Evolutionary conservation across 441 rosid genomes (phyloP), one percentile per base, ranked within the genome.

Genomic region (Dalechampia spathulata): DNA sequence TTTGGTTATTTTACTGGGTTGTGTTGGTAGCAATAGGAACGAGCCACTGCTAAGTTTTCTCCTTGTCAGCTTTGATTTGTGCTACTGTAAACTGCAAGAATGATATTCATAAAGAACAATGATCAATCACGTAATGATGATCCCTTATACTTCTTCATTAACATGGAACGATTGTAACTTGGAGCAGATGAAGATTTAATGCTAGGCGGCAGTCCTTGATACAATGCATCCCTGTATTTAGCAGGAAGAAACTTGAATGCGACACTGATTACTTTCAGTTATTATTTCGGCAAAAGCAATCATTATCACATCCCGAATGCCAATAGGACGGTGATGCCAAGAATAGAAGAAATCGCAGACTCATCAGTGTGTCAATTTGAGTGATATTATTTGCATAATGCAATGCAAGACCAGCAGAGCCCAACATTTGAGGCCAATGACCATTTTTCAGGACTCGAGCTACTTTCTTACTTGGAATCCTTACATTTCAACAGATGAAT

Each of bases 31-130:
- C 94, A 63, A 94, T 78, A 22, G 96, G 99, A 68, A 90, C 96
- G 53, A 94, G 92, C 99, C 96, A 87, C 65, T 81, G 90, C 66
- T 84, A 70, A 22, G 96, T 87, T 69, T 80, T 79, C 75, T 87
- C 99, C 96, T 90, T 94, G 77, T 94, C 92, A 7, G 81, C 87
- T 76, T 86, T 94, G 60, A 94, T 94, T 67, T 87, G 91, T 26
- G 77, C 50, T 47, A 87, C 78, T 20, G 90, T 76, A 28, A 86
- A 83, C 99, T 94, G 85, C 72, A 75, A 44, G 51, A 61, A 51
- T n/a, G n/a, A n/a, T n/a, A n/a, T n/a, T n/a, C n/a, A n/a, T n/a
- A 42, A 48, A 27, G 9, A 23, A 14, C 45, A 42, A 52, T 19
- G 20, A 3, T n/a, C 21, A 45, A 16, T 27, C n/a, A n/a, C n/a